A percentile compares a stretch with the other conserved stretches of the same genome.
Evolutionary conservation across 768 basidiomycete genomes (phyloP).

Genomic region (Sistotremastrum suecicum): DNA sequence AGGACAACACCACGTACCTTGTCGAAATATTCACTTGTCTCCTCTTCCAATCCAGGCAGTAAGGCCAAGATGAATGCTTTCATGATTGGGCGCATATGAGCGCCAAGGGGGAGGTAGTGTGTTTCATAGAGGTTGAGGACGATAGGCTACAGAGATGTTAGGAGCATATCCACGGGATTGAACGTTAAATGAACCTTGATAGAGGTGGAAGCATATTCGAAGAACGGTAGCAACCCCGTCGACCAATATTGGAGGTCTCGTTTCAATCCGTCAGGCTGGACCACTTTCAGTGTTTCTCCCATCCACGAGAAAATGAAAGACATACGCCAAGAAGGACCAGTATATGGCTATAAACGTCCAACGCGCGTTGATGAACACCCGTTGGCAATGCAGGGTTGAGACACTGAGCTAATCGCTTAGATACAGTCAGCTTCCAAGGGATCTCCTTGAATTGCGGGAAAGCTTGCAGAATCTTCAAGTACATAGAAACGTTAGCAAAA

Average conservation of each 20-base stretch:
- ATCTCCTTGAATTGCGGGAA: constrained; percentile 94
- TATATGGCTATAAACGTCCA: constrained; percentile 91
- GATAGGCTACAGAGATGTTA: constrained; percentile 41
- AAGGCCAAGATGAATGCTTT: constrained; percentile 90
- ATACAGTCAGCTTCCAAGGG: constrained; percentile 83
- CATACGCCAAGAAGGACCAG: constrained; percentile 81
- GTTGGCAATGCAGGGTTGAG: constrained; percentile 94
- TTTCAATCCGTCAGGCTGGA: constrained; percentile 71
- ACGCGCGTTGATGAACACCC: constrained; percentile 90
- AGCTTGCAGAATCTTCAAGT: constrained; percentile 70
- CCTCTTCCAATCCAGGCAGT: constrained; percentile 92
- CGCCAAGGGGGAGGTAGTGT: constrained; percentile 79
- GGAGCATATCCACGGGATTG: not conserved
- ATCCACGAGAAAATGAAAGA: constrained; percentile 4
- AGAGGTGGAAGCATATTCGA: constrained; percentile 98
- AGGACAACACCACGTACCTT: constrained; percentile 30
- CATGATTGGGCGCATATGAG: constrained; percentile 71
- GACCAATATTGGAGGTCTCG: constrained; percentile 89
- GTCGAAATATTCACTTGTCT: constrained; percentile 95
- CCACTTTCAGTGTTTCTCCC: not conserved
- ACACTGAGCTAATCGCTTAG: constrained; percentile 92
- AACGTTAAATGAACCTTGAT: constrained; percentile 51
- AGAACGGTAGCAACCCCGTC: constrained; percentile 93
- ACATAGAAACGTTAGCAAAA: not conserved
- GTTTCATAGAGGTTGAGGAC: constrained; percentile 87